Base-by-base conservation (phyloP, 257 asterid species). In the Nicotiana attenuata region DNA sequence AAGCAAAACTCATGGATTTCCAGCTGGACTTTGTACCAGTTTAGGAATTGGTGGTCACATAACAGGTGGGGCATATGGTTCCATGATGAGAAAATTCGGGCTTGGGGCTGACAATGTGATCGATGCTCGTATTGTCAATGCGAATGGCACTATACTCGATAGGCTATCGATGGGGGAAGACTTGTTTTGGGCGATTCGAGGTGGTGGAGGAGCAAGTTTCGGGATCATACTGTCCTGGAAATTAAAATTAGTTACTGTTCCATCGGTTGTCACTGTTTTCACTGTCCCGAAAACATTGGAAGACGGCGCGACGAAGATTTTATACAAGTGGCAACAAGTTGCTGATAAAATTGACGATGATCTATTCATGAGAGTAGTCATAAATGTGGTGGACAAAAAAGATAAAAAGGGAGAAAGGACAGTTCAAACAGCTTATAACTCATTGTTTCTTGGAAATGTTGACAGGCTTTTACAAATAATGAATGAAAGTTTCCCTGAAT, bases 141-240 rank as follows among this genome's bases (percentile, higher is more conserved):
- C 69, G 6, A 77, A 77, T 20, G 81, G 81, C 0, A 77, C 53
- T 16, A 77, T 77, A 55, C 52, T 77, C 53, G 56, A 77, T 17
- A 57, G 66, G 66, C 22, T 31, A 77, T 77, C 69, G 19, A 77
- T 57, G 81, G 81, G 69, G 20, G 69, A 57, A 22, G 81, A 77
- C 53, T 10, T 77, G 16, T 77, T 77, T 31, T 77, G 81, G 81
- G 81, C 81, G 7, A 77, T 77, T 3, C 68, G 81, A 0, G 69
- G 81, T 16, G 81, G 81, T 16, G 81, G 81, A 29, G 81, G 81
- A 38, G 53, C 50, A 55, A 77, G 67, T 28, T 77, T 77, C 8
- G 81, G 81, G 29, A 24, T 77, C 53, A 61, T 77, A 55, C 81
- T 77, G 19, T 55, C 81, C n/a, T 77, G 81, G 81, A 77, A 77